phyloP scores from a whole-genome alignment of 2,329 filamentous ascomycete genomes.

The Hymenoscyphus fructigenus region DNA sequence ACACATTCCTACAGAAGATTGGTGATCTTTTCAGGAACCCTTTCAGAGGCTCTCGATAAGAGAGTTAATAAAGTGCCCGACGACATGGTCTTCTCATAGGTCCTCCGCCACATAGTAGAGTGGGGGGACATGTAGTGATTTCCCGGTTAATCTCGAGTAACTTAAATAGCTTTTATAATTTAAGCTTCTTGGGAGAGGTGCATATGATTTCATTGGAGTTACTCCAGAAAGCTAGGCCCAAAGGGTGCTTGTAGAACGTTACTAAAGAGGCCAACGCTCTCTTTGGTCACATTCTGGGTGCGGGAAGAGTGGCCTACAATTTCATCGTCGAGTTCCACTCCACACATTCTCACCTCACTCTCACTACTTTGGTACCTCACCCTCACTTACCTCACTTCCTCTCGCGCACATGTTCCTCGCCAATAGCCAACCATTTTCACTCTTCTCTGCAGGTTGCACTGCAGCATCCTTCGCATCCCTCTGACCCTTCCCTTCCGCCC shows the following conservation, averaged over 20 bases:
- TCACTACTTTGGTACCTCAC: not conserved
- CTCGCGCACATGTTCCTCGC: conserved; percentile 15
- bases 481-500: not conserved
- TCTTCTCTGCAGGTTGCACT: conserved; percentile 19
- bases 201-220: too few species aligned
- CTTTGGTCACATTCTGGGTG: too few species aligned
- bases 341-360: not conserved
- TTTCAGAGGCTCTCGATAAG: not conserved
- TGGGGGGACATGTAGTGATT: not conserved
- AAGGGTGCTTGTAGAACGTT: too few species aligned
- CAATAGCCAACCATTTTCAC: conserved; percentile 17
- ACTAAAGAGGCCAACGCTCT: too few species aligned
- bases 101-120: not conserved
- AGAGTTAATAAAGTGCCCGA: not conserved
- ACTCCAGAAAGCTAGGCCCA: too few species aligned
- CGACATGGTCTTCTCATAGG: not conserved
- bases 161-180: too few species aligned
- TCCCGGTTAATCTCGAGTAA: not conserved
- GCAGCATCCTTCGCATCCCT: conserved; percentile 12
- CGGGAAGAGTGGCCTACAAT: too few species aligned
- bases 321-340: conserved; percentile 1
- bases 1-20: not conserved
- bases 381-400: not conserved
- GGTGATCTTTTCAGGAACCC: not conserved
- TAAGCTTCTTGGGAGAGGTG: too few species aligned